phyloP scores from a whole-genome alignment of 495 filamentous ascomycete species.

The Penicillium angulare region DNA sequence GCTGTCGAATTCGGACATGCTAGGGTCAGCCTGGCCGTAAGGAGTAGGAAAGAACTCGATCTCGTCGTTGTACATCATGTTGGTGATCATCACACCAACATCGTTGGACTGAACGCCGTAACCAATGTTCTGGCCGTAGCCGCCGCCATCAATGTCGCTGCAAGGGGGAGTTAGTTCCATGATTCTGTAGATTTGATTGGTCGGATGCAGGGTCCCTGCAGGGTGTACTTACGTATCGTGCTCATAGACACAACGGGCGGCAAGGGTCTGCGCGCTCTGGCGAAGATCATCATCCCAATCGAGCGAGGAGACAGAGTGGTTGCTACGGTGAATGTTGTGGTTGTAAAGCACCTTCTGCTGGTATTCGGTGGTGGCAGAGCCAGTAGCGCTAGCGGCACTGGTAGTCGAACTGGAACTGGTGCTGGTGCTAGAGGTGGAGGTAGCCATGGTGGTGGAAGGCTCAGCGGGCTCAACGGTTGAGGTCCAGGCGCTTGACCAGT shows the following conservation, averaged over 20 bases:
- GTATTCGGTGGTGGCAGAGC: constrained; percentile 38
- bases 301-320: constrained; percentile 69
- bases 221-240: constrained; percentile 72
- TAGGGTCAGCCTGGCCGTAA: constrained; percentile 46
- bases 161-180: constrained; percentile 3
- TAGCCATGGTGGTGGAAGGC: constrained; percentile 5
- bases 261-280: constrained; percentile 54
- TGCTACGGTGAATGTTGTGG: constrained; percentile 85
- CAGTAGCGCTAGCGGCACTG: constrained; percentile 19
- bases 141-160: constrained; percentile 53
- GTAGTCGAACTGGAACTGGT: too few species aligned
- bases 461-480: constrained; percentile 17
- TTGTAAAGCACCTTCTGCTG: constrained; percentile 54
- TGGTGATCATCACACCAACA: constrained; percentile 63
- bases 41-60: constrained; percentile 45
- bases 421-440: constrained; percentile 32
- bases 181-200: background rate
- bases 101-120: constrained; percentile 43
- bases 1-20: constrained; percentile 59
- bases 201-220: background rate
- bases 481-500: constrained; percentile 17
- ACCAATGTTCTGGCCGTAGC: constrained; percentile 86
- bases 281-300: constrained; percentile 63
- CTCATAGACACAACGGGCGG: constrained; percentile 62
- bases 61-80: constrained; percentile 85